A percentile compares a stretch with the other conserved stretches of the same genome.
Evolutionary conservation across 2,329 filamentous ascomycete genomes (phyloP).

Genomic region (Thermothelomyces thermophilus): DNA sequence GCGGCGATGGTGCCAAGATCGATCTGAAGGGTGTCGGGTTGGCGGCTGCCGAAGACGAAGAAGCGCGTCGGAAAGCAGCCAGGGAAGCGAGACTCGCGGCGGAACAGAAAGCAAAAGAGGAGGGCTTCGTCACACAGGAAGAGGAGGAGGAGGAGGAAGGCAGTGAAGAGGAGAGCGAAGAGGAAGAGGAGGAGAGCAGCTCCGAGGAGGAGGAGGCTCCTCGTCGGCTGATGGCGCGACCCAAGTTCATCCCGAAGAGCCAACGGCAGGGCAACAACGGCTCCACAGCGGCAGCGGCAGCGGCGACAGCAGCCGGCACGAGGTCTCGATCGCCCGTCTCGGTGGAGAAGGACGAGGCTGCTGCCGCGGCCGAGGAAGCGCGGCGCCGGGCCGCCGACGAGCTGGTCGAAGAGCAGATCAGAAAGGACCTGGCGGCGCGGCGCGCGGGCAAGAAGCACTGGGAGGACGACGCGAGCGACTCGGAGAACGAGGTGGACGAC

Average conservation of each 20-base stretch:
- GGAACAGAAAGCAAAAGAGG: slow-evolving; percentile 48
- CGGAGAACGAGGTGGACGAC: slow-evolving; percentile 75
- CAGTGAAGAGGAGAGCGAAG: slow-evolving; percentile 34
- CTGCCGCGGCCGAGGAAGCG: slow-evolving; percentile 36
- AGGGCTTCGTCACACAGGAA: slow-evolving; percentile 57
- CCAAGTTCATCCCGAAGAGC: slow-evolving; percentile 55
- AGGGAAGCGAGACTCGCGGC: slow-evolving; percentile 37
- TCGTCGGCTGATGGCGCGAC: slow-evolving; percentile 51
- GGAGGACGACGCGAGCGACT: slow-evolving; percentile 65
- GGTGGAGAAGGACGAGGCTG: slow-evolving; percentile 35
- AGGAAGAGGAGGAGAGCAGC: slow-evolving; percentile 30
- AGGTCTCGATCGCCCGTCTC: background rate
- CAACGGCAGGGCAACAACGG: background rate
- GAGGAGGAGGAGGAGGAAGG: slow-evolving; percentile 28
- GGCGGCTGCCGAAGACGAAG: slow-evolving; percentile 38
- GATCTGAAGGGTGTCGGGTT: slow-evolving; percentile 34
- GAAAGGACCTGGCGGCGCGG: slow-evolving; percentile 69
- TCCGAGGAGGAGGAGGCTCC: slow-evolving; percentile 52
- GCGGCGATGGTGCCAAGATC: slow-evolving; percentile 38
- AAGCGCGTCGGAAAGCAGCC: slow-evolving; percentile 41
- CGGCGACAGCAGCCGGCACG: slow-evolving; percentile 14
- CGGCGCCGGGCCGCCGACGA: slow-evolving; percentile 66
- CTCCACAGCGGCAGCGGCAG: slow-evolving; percentile 8
- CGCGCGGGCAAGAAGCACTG: slow-evolving; percentile 75
- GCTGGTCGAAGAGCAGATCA: slow-evolving; percentile 82